Evolutionary conservation across 169 alveolate genomes (phyloP).

Genomic region (Cryptosporidium felis): DNA sequence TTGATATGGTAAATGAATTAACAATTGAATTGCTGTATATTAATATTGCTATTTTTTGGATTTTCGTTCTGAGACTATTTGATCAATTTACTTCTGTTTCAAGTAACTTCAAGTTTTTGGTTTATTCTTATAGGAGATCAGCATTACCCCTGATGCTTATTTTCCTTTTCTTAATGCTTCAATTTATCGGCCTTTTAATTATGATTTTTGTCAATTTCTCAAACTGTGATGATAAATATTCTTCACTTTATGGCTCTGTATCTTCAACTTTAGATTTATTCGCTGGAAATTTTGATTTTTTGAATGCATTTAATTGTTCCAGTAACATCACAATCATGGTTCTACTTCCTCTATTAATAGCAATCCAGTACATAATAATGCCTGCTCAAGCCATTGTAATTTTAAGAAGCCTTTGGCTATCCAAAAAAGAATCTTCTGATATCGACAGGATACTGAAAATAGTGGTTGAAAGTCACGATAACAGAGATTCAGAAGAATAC

Average conservation of each 20-base stretch:
- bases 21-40: slow-evolving; percentile 1
- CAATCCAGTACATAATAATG: slow-evolving; percentile 13
- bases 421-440: slow-evolving; percentile 54
- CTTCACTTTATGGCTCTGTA: not conserved
- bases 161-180: not conserved
- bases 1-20: slow-evolving; percentile 17
- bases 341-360: slow-evolving; percentile 23
- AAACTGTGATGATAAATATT: slow-evolving; percentile 12
- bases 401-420: slow-evolving; percentile 59
- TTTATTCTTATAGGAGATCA: not conserved
- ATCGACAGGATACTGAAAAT: slow-evolving; percentile 25
- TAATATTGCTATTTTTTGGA: slow-evolving; percentile 18
- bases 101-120: slow-evolving; percentile 18
- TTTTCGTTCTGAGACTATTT: slow-evolving; percentile 22
- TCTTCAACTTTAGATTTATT: slow-evolving; percentile 3
- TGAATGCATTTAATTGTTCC: slow-evolving; percentile 17
- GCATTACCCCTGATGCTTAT: slow-evolving; percentile 1
- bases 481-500: slow-evolving; percentile 12
- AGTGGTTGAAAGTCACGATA: slow-evolving; percentile 17
- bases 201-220: slow-evolving; percentile 35
- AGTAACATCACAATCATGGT: slow-evolving; percentile 1
- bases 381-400: slow-evolving; percentile 33
- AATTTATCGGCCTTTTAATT: slow-evolving; percentile 36
- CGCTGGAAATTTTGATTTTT: slow-evolving; percentile 37
- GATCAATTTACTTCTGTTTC: slow-evolving; percentile 26